phyloP scores from a whole-genome alignment of 345 rosid species.

The Eucalyptus pauciflora region DNA sequence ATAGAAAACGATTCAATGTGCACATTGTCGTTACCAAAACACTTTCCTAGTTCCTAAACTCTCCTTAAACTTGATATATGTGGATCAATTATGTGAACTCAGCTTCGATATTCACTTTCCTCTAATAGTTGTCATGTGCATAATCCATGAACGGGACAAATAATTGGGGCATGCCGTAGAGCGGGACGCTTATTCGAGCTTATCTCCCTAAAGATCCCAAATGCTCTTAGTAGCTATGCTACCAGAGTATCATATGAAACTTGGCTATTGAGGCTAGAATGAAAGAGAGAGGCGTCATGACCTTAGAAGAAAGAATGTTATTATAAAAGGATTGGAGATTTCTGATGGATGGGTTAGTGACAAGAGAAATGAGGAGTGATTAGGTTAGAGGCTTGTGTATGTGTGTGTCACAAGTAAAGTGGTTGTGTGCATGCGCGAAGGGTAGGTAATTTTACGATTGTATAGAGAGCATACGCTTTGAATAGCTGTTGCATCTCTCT shows the following conservation, averaged over 20 bases:
- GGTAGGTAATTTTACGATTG: background rate
- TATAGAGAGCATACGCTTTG: background rate
- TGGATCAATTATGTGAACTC: too few relatives aligned
- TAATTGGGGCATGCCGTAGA: too few relatives aligned
- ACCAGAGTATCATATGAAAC: too few relatives aligned
- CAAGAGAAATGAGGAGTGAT: background rate
- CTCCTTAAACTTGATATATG: too few relatives aligned
- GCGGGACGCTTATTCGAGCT: too few relatives aligned
- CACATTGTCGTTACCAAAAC: too few relatives aligned
- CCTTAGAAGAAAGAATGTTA: background rate
- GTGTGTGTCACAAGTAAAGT: background rate
- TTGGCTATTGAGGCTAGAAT: background rate
- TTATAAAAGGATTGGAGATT: background rate
- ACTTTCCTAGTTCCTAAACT: too few relatives aligned
- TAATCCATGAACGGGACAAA: rapidly evolving
- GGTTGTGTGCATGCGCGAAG: background rate
- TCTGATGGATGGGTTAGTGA: background rate
- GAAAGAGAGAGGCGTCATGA: background rate
- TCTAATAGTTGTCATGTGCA: too few relatives aligned
- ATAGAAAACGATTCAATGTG: too few relatives aligned
- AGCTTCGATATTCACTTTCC: too few relatives aligned
- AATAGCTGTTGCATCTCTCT: background rate
- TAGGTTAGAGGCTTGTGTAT: background rate
- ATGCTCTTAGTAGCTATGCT: too few relatives aligned
- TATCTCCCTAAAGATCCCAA: too few relatives aligned